Percentiles rank a stretch among this genome's conserved stretches.
Conservation (phyloP, 1,139 yeast species). For the Nakaseomyces nivariensis region DNA sequence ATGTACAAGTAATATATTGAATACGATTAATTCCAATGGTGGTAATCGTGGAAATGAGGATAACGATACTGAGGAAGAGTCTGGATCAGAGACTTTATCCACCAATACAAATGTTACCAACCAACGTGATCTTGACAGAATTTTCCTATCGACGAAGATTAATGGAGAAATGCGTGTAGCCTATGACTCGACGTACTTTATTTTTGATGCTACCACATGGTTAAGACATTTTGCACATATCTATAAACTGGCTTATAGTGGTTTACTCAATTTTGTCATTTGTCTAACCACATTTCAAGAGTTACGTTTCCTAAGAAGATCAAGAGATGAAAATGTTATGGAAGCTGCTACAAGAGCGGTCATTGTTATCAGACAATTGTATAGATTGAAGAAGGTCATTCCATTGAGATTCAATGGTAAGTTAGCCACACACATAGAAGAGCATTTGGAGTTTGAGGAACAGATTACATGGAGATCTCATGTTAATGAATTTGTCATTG, state of each 20-base stretch:
- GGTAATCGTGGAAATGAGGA: neutral
- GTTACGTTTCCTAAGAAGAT: constrained; percentile 59
- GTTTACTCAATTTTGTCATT: constrained; percentile 47
- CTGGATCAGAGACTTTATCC: neutral
- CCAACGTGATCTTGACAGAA: constrained; percentile 1
- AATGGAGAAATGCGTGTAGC: neutral
- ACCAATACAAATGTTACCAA: neutral
- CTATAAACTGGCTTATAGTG: constrained; percentile 56
- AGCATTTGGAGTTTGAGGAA: constrained; percentile 34
- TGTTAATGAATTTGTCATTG: constrained; percentile 34
- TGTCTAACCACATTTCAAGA: constrained; percentile 76
- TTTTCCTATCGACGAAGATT: neutral
- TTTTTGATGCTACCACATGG: constrained; percentile 75
- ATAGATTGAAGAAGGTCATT: constrained; percentile 46
- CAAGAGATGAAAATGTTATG: constrained; percentile 63
- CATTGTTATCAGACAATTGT: constrained; percentile 61
- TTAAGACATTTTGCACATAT: constrained; percentile 69
- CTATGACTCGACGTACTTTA: constrained; percentile 32
- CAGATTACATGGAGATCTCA: constrained; percentile 35
- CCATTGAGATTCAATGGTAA: constrained; percentile 55
- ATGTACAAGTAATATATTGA: neutral
- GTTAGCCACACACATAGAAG: constrained; percentile 54
- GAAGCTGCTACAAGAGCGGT: constrained; percentile 79
- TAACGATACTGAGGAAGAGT: neutral
- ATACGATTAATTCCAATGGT: neutral